A percentile compares a stretch with the other conserved stretches of the same genome.
phyloP scores from a whole-genome alignment of 768 basidiomycete species.

The Aureoboletus auriporus region DNA sequence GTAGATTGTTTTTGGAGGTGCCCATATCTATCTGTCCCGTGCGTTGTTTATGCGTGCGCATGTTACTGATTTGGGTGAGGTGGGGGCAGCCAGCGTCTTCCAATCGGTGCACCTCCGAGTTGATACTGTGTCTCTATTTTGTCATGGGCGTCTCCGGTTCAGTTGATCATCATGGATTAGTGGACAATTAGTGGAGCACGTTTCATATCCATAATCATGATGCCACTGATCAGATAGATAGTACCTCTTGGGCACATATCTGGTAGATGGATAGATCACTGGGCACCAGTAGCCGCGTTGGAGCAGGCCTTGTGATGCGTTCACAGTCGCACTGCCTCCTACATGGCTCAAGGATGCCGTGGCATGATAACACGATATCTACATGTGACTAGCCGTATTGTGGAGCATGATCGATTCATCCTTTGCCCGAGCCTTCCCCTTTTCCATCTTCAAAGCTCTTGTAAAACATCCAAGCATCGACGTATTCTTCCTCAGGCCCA shows the following conservation, averaged over 20 bases:
- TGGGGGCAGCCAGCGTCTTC: not conserved
- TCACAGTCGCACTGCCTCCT: not conserved
- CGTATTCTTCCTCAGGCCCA: constrained; percentile 77
- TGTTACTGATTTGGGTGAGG: not conserved
- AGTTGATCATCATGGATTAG: too few species aligned
- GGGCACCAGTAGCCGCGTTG: not conserved
- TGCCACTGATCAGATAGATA: constrained; percentile 10
- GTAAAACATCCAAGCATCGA: constrained; percentile 85
- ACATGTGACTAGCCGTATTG: not conserved
- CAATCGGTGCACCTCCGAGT: constrained; percentile 4
- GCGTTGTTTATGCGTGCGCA: not conserved
- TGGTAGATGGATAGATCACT: too few species aligned
- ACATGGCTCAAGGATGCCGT: not conserved
- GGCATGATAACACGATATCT: not conserved
- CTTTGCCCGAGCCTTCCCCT: not conserved
- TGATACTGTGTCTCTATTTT: not conserved
- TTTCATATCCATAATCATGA: not conserved
- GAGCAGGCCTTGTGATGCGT: not conserved
- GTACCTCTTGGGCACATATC: not conserved
- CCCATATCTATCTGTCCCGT: not conserved
- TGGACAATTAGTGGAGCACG: not conserved
- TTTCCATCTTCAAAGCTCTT: constrained; percentile 57
- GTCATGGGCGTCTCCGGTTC: too few species aligned
- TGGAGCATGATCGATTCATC: not conserved
- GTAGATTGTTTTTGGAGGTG: not conserved